phyloP scores from a whole-genome alignment of 345 rosid species.

The Microcos paniculata region DNA sequence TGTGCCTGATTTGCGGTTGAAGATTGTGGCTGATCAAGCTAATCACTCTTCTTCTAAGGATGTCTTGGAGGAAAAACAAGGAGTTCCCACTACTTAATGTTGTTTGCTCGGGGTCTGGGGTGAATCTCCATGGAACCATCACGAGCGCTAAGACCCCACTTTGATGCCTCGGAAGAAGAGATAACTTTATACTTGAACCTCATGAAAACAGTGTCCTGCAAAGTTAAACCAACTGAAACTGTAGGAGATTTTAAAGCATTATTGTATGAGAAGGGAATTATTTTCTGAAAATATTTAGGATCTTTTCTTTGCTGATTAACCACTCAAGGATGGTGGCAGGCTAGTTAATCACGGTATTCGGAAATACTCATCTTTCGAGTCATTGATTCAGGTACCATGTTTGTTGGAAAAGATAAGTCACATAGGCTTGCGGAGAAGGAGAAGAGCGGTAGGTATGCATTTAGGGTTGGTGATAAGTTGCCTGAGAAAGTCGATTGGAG shows the following conservation, averaged over 20 bases:
- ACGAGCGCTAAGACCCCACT: neutral
- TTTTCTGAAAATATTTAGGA: slow-evolving; percentile 17
- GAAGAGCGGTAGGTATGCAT: slow-evolving; percentile 30
- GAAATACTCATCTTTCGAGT: slow-evolving; percentile 28
- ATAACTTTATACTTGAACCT: slow-evolving; percentile 31
- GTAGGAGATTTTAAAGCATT: slow-evolving; percentile 27
- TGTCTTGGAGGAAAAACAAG: slow-evolving; percentile 20
- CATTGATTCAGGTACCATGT: slow-evolving; percentile 45
- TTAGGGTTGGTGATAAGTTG: slow-evolving; percentile 22
- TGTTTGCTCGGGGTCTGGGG: too few species aligned
- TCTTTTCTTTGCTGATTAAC: slow-evolving; percentile 26
- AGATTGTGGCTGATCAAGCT: slow-evolving; percentile 39
- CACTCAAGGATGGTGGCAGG: slow-evolving; percentile 21
- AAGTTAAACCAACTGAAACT: slow-evolving; percentile 20
- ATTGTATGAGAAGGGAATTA: slow-evolving; percentile 27
- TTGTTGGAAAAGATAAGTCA: slow-evolving; percentile 17
- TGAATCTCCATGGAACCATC: neutral
- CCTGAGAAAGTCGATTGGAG: slow-evolving; percentile 55
- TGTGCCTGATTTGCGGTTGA: slow-evolving; percentile 64
- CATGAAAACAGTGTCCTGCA: slow-evolving; percentile 29
- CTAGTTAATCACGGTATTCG: slow-evolving; percentile 30
- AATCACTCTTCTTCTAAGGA: slow-evolving; percentile 14
- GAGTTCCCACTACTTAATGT: too few species aligned
- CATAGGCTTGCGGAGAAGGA: slow-evolving; percentile 16
- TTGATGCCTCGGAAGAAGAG: neutral